Base-by-base conservation (phyloP, 2,329 filamentous ascomycete species). In the Fonsecaea erecta region DNA sequence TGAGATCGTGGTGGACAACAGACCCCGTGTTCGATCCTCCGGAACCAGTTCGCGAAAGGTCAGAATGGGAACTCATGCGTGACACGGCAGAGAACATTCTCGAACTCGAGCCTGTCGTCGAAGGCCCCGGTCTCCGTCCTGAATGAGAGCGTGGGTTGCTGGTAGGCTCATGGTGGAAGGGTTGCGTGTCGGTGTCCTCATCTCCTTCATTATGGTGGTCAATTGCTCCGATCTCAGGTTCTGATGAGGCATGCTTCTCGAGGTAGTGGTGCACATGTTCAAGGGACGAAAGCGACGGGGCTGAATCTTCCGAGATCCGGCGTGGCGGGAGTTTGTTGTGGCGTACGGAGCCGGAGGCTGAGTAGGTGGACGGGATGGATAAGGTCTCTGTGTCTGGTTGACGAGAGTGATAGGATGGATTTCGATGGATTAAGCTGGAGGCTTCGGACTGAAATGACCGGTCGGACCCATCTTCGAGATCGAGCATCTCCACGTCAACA, bases 401-500 rank as follows among this genome's bases (percentile, higher is more conserved):
- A 16, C 43, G 59, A 37, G 21, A 60, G 11, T 53, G 54, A 30
- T 34, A 32, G 18, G 57, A 21, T 3, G 24, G 8, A 5, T 52
- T 51, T 6, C 48, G 48, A 24, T 55, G 21, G 12, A 52, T 35
- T 11, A 65, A 32, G 55, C 64, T 65, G n/a, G 67, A 64, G 8
- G 34, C n/a, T 56, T 66, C 67, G 3, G 54, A 65, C 6, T 52
- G 46, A 51, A 21, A 40, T 18, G 52, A 28, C 12, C 28, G 30
- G 28, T 56, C 58, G 28, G 78, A 52, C 21, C 58, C 63, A 14
- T 62, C 60, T 18, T 61, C 61, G 8, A 69, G 48, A 60, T 67
- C 78, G 21, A 92, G 74, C 3, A 87, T 75, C 0, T 79, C 78
- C 0, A 84, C 79, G 64, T 89, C 82, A 2, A 92, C 79, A 0